Conservation (phyloP, 202 grass and related monocot genomes). For the Musa balbisiana region DNA sequence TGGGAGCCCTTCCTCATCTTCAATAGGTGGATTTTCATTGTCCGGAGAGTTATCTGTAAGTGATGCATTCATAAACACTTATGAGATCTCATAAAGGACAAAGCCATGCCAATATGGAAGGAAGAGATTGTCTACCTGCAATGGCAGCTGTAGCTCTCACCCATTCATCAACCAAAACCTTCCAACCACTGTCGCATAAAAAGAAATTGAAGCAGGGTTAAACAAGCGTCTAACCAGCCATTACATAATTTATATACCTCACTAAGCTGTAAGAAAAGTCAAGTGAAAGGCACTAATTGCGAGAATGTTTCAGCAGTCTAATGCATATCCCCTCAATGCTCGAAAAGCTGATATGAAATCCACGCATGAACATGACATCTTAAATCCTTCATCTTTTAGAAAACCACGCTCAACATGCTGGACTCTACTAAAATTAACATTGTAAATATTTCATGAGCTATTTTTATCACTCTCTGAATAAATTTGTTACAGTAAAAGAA, state of each 20-base stretch:
- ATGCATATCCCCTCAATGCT: neutral
- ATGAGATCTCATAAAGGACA: neutral
- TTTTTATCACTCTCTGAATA: neutral
- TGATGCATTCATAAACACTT: neutral
- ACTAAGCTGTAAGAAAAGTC: too few relatives aligned
- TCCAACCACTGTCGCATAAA: conserved; percentile 19
- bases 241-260: too few relatives aligned
- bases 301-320: neutral
- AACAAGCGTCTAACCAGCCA: neutral
- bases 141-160: conserved; percentile 22
- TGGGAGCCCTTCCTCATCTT: conserved; percentile 26
- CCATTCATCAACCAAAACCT: conserved; percentile 28
- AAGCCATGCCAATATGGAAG: neutral
- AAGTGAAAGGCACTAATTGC: neutral
- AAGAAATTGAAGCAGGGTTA: neutral
- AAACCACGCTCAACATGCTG: neutral
- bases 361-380: neutral
- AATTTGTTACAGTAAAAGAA: neutral
- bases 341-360: neutral
- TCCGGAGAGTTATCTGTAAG: conserved; percentile 7
- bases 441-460: neutral
- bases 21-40: conserved; percentile 2
- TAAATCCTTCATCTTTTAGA: neutral
- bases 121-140: neutral
- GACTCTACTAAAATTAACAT: neutral